Evolutionary conservation across 2,329 filamentous ascomycete species (phyloP).

Genomic region (Sarocladiaceae sp.): DNA sequence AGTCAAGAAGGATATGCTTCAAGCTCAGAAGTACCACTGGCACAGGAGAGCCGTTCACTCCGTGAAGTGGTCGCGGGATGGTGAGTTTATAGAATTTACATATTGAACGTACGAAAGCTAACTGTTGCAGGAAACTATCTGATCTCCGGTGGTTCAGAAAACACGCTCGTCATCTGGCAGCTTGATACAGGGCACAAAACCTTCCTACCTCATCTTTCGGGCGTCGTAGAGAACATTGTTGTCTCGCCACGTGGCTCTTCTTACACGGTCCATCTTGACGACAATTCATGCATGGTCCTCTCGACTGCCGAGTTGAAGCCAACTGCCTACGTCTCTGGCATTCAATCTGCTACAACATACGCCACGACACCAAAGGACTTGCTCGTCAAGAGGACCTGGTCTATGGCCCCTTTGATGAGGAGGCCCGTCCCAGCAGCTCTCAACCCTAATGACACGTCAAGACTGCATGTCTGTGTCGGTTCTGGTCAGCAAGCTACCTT

Average conservation of each 20-base stretch:
- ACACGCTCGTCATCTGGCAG: constrained; percentile 87
- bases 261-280: constrained; percentile 79
- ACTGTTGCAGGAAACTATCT: constrained; percentile 71
- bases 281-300: constrained; percentile 86
- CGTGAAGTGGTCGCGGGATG: constrained; percentile 88
- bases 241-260: constrained; percentile 74
- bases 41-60: constrained; percentile 77
- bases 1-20: constrained; percentile 40
- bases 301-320: constrained; percentile 87
- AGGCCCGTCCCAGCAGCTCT: constrained; percentile 54
- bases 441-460: constrained; percentile 55
- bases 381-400: constrained; percentile 46
- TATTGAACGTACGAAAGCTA: constrained; percentile 18
- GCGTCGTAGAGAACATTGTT: constrained; percentile 75
- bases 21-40: constrained; percentile 75
- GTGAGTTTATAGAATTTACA: constrained; percentile 37
- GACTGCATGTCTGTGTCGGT: constrained; percentile 62
- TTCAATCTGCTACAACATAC: constrained; percentile 59
- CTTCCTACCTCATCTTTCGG: constrained; percentile 83
- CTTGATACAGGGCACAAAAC: constrained; percentile 78
- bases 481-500: constrained; percentile 51
- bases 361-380: constrained; percentile 44
- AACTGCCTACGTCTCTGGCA: constrained; percentile 74
- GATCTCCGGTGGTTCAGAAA: constrained; percentile 87
- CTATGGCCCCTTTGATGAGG: constrained; percentile 34